Evolutionary conservation across 163 green algal species (phyloP), one percentile per base, ranked within the genome.

Genomic region (Picocystis sp.): DNA sequence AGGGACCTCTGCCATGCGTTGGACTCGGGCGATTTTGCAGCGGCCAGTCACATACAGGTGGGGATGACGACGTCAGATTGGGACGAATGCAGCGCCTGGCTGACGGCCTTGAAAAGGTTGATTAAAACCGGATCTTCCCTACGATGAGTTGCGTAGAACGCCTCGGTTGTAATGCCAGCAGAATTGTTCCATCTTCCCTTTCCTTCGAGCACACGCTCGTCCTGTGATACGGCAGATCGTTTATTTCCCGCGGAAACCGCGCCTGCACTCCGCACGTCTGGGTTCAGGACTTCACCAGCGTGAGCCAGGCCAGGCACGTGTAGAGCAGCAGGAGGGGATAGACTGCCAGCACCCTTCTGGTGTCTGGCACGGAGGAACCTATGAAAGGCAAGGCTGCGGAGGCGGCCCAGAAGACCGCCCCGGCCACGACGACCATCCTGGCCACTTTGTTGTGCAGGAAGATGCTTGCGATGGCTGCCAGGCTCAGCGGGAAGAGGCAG

Each of bases 271-370:
- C 29, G 8, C 8, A 38, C 5, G 29, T 12, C 29, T 38, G 5
- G 29, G 5, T 38, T 38, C 17, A 29, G 58, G 24, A 77, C 3
- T 58, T 86, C 17, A 92, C 73, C n/a, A 93, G 58, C 11, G 77
- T 75, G 46, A 94, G 66, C 85, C 85, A 94, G n/a, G 75, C 80
- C 29, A 93, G 73, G 9, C 69, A 81, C 1, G 72, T 68, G 55
- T 93, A 94, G 56, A 98, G 71, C 38, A 98, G 73, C 58, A 91
- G 69, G 21, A 98, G 73, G 1, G 89, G 89, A 65, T 92, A 98
- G 17, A 96, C 71, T 2, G 89, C 89, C 41, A 97, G 69, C 9
- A 74, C 75, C 8, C 74, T 74, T 6, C 88, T 75, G 41, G 73
- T 83, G 0, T 48, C 52, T n/a, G 54, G 22, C 13, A 76, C 67